Percentiles rank a stretch among this genome's conserved stretches.
Evolutionary conservation across 164 flowering plant genomes (phyloP).

Genomic region (Akebia trifoliata): DNA sequence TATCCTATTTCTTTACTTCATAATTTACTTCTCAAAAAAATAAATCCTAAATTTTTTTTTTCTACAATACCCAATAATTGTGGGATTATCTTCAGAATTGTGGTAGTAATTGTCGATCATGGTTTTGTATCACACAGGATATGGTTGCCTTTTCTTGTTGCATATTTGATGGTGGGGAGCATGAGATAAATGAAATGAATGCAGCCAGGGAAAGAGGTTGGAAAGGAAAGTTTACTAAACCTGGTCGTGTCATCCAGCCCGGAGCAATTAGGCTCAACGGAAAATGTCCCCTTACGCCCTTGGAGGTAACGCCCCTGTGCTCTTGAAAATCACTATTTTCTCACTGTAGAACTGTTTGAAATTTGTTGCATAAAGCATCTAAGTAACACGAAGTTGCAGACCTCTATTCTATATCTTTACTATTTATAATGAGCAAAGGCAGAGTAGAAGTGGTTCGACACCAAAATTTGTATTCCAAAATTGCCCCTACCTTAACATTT

Average conservation of each 20-base stretch:
- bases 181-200: constrained; percentile 72
- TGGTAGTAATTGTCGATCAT: neutral
- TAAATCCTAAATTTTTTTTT: no score
- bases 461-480: no score
- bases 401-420: no score
- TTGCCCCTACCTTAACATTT: no score
- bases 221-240: constrained; percentile 90
- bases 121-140: constrained; percentile 44
- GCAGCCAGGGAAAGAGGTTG: constrained; percentile 95
- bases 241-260: constrained; percentile 82
- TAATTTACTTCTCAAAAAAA: no score
- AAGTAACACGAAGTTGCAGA: neutral
- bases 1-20: neutral
- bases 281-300: constrained; percentile 91
- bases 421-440: no score
- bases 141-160: constrained; percentile 99
- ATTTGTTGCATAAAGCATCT: neutral
- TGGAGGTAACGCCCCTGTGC: constrained; percentile 57
- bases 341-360: neutral
- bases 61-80: no score
- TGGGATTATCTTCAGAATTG: neutral
- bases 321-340: neutral
- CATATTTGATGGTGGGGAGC: constrained; percentile 81
- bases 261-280: constrained; percentile 85
- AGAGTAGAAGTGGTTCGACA: no score